These are phyloP conservation scores for Teratosphaeriaceae sp. DNA, from an alignment of 2,329 filamentous ascomycete genomes.

Conservation along the genomic window DNA sequence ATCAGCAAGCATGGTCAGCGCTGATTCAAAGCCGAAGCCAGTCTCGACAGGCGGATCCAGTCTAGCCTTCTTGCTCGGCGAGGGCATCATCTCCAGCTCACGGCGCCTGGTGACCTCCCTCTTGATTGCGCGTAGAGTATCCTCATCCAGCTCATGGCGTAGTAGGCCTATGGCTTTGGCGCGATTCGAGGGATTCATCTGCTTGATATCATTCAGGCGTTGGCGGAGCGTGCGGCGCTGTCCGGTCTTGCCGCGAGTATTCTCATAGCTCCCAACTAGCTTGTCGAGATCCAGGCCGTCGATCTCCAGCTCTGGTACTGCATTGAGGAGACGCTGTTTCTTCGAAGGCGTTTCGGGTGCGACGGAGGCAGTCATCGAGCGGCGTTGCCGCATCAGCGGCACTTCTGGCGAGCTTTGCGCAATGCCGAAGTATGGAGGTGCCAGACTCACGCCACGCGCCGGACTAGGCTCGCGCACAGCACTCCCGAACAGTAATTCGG, in stretches of 20 bases:
- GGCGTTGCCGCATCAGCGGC: conserved; percentile 3
- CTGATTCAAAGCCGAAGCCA: not conserved
- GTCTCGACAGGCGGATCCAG: not conserved
- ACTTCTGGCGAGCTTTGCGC: conserved; percentile 1
- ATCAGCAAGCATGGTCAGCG: conserved; percentile 1
- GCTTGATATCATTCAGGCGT: conserved; percentile 12
- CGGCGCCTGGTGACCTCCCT: not conserved
- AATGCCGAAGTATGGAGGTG: not conserved
- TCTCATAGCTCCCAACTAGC: conserved; percentile 5
- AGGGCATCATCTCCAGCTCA: conserved; percentile 1
- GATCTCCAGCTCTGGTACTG: conserved; percentile 1
- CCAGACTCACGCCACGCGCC: not conserved
- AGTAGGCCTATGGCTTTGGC: conserved; percentile 7
- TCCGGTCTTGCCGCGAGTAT: conserved; percentile 6
- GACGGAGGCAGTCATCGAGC: not conserved
- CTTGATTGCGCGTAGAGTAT: not conserved
- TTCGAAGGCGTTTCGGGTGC: conserved; percentile 6
- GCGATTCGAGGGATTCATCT: conserved; percentile 12
- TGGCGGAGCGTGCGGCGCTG: conserved; percentile 10
- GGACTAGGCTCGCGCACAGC: not conserved
- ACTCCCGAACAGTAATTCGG: not conserved
- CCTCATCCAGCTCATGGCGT: conserved; percentile 6
- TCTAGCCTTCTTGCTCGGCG: conserved; percentile 3
- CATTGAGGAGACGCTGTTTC: not conserved
- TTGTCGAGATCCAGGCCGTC: conserved; percentile 5